Evolutionary conservation across 2,329 filamentous ascomycete genomes (phyloP).

Genomic region (Penicillium griseofulvum): DNA sequence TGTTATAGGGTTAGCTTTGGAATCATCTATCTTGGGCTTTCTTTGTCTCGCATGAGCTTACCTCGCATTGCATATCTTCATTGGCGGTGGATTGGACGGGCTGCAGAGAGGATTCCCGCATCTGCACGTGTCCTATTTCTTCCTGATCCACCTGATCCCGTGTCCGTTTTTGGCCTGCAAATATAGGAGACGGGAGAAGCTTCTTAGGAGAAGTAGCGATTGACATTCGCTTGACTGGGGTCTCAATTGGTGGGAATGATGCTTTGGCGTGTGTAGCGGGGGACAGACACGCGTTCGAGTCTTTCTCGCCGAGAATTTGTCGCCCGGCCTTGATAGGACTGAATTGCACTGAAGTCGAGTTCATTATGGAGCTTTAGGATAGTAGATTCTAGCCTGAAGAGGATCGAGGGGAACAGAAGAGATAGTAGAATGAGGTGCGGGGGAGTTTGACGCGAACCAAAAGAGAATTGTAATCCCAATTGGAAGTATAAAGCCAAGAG

Average conservation of each 20-base stretch:
- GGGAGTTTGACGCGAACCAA: background rate
- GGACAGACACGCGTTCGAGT: constrained; percentile 42
- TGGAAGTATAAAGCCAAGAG: background rate
- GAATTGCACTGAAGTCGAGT: constrained; percentile 22
- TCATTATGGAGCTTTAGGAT: constrained; percentile 18
- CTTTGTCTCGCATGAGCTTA: constrained; percentile 11
- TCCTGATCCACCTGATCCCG: constrained; percentile 39
- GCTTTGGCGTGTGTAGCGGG: constrained; percentile 26
- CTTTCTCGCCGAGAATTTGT: constrained; percentile 43
- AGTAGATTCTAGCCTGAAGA: background rate
- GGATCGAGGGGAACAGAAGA: constrained; percentile 3
- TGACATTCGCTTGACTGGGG: constrained; percentile 31
- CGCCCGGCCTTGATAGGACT: constrained; percentile 39
- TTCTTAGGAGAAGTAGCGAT: constrained; percentile 28
- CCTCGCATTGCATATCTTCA: constrained; percentile 17
- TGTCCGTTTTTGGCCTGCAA: constrained; percentile 42
- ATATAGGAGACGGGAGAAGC: constrained; percentile 32
- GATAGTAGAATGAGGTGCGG: background rate
- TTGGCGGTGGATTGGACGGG: constrained; percentile 15
- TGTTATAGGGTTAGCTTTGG: constrained; percentile 2
- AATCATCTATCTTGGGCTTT: background rate
- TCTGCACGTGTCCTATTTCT: constrained; percentile 20
- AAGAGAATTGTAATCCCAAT: background rate
- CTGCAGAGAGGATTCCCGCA: constrained; percentile 12
- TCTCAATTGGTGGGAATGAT: constrained; percentile 18